Base-by-base conservation (phyloP, 2,329 filamentous ascomycete species). In the Stachybotrys chlorohalonatus region DNA sequence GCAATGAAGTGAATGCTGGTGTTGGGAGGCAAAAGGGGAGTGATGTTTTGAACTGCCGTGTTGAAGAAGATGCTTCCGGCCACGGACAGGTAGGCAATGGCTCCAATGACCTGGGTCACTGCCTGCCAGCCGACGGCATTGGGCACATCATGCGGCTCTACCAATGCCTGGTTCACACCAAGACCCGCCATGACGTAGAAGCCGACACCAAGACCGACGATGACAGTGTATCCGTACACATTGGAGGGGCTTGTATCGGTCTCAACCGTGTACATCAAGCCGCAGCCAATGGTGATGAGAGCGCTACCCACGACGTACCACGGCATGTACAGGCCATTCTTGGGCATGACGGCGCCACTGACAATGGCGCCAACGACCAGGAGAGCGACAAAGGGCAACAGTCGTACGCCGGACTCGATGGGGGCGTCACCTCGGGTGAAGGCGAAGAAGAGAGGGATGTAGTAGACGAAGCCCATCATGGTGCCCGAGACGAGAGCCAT, bases 361-460 rank as follows among this genome's bases (percentile, higher is more conserved):
- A 68, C 30, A 52, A 75, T 62, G 17, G 68, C 63, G 46, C 63
- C 60, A 46, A 69, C 56, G 11, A 72, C 67, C 4, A 72, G 55
- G 1, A 73, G 45, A 31, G 71, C 55, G 48, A 77, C 70, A 52
- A 74, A 68, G 0, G 75, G 73, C 7, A 78, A 61, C 1, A 77
- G 62, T 9, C 69, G 64, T 1, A 75, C 67, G 0, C 64, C 73
- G 9, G 74, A 68, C 13, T 70, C 56, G 3, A 78, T 59, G 0
- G 74, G 66, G 0, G 59, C 64, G 47, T 77, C 75, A 6, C 69
- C 70, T 1, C 65, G 64, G 0, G 68, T 68, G 60, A 79, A 80
- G 57, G 78, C 73, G 60, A 80, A 80, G 61, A 70, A 76, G 0
- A 81, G 61, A 0, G 78, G 77, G 6, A 78, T 71, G 58, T 75